Conservation (phyloP, 164 flowering plant species). For the Taxillus chinensis region DNA sequence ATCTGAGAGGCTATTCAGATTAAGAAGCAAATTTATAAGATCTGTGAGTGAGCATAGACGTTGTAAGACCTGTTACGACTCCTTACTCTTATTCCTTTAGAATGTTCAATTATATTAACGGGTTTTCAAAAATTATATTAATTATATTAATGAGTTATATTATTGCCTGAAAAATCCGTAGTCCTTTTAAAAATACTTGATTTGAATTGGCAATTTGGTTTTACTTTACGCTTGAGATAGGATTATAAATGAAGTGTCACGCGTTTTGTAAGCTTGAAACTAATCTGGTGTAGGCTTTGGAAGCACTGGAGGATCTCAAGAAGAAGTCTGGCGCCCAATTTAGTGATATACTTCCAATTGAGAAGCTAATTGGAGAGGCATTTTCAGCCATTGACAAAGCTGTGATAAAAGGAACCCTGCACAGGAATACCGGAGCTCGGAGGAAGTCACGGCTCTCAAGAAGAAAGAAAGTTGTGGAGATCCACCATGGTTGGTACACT, state of each 20-base stretch:
- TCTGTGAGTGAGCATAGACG: too few species aligned
- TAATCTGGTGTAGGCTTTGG: constrained; percentile 43
- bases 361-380: constrained; percentile 83
- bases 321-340: constrained; percentile 67
- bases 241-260: neutral
- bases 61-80: too few species aligned
- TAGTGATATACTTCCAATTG: constrained; percentile 62
- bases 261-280: neutral
- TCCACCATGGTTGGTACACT: constrained; percentile 89
- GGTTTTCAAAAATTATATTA: too few species aligned
- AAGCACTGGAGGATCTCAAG: constrained; percentile 50
- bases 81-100: too few species aligned
- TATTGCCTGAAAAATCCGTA: too few species aligned
- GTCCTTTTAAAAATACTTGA: too few species aligned
- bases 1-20: too few species aligned
- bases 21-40: too few species aligned
- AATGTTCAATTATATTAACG: too few species aligned
- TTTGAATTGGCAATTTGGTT: too few species aligned
- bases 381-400: constrained; percentile 87
- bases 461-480: constrained; percentile 79
- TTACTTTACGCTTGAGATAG: too few species aligned
- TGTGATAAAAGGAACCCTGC: constrained; percentile 63
- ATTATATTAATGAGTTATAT: too few species aligned
- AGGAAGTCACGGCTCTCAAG: constrained; percentile 89
- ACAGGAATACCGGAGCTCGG: constrained; percentile 83